Conservation (phyloP, 768 basidiomycete genomes). For the Pleurotus cornucopiae region DNA sequence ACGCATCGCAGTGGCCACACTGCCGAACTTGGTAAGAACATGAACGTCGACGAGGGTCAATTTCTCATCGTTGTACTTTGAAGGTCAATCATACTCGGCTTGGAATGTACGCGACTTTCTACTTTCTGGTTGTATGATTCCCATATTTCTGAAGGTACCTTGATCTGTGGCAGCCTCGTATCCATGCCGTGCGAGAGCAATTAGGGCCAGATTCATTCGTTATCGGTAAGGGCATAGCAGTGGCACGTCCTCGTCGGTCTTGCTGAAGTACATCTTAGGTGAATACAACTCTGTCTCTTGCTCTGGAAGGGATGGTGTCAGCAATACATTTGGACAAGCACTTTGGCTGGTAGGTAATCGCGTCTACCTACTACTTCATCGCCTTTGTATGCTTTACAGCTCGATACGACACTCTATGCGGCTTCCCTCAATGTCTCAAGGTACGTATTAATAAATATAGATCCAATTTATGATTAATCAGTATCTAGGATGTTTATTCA, state of each 20-base stretch:
- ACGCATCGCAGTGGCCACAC: slow-evolving; percentile 40
- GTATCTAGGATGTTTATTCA: slow-evolving; percentile 42
- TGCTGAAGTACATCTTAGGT: slow-evolving; percentile 17
- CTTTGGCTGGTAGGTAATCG: slow-evolving; percentile 38
- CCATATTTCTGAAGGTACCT: slow-evolving; percentile 32
- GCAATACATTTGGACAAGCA: slow-evolving; percentile 53
- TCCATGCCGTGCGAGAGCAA: slow-evolving; percentile 39
- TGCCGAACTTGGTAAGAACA: slow-evolving; percentile 38
- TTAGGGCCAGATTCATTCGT: slow-evolving; percentile 45
- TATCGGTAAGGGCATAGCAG: slow-evolving; percentile 29
- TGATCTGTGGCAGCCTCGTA: slow-evolving; percentile 54
- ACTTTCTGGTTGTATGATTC: neutral
- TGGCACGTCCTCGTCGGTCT: neutral
- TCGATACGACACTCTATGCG: slow-evolving; percentile 43
- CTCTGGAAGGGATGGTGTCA: slow-evolving; percentile 43
- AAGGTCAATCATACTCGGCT: slow-evolving; percentile 53
- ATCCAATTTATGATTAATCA: neutral
- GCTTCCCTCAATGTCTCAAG: slow-evolving; percentile 47
- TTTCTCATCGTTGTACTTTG: neutral
- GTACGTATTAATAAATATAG: slow-evolving; percentile 16
- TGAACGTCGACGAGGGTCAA: too few relatives aligned
- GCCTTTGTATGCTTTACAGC: slow-evolving; percentile 16
- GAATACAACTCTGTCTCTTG: slow-evolving; percentile 57
- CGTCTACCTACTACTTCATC: neutral
- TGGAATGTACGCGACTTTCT: slow-evolving; percentile 30